Conservation (phyloP, 306 rosid species). For the Trifolium subterraneum region DNA sequence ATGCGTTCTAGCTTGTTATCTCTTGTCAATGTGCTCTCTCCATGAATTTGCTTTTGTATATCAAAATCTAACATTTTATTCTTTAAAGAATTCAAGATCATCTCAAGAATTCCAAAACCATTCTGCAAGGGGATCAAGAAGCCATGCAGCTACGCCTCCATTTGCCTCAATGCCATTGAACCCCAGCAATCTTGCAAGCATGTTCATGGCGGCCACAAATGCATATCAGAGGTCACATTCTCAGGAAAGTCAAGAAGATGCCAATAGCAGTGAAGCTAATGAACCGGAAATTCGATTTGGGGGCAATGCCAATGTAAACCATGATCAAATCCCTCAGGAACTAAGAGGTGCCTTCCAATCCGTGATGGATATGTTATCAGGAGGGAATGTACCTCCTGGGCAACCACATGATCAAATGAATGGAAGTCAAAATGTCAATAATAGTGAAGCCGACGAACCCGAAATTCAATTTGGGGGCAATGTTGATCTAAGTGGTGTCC, state of each 20-base stretch:
- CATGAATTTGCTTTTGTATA: constrained; percentile 2
- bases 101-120: constrained; percentile 59
- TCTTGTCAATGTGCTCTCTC: not conserved
- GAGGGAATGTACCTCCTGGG: constrained; percentile 54
- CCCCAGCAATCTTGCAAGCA: constrained; percentile 54
- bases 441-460: not conserved
- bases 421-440: constrained; percentile 42
- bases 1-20: not conserved
- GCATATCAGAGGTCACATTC: constrained; percentile 55
- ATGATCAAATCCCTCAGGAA: constrained; percentile 69
- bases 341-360: constrained; percentile 67
- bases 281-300: constrained; percentile 58
- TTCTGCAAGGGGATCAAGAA: constrained; percentile 57
- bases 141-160: constrained; percentile 53
- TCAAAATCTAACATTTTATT: not conserved
- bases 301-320: constrained; percentile 59
- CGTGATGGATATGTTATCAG: constrained; percentile 73
- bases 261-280: constrained; percentile 38
- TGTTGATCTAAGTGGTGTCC: constrained; percentile 59
- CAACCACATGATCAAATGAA: constrained; percentile 54
- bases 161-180: constrained; percentile 63
- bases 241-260: constrained; percentile 49
- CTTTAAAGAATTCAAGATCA: constrained; percentile 53
- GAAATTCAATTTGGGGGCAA: constrained; percentile 46
- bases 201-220: constrained; percentile 65